A percentile compares a stretch with the other conserved stretches of the same genome.
Evolutionary conservation across 192 early-diverging fungal genomes (phyloP).

Genomic region (Podila epigama): DNA sequence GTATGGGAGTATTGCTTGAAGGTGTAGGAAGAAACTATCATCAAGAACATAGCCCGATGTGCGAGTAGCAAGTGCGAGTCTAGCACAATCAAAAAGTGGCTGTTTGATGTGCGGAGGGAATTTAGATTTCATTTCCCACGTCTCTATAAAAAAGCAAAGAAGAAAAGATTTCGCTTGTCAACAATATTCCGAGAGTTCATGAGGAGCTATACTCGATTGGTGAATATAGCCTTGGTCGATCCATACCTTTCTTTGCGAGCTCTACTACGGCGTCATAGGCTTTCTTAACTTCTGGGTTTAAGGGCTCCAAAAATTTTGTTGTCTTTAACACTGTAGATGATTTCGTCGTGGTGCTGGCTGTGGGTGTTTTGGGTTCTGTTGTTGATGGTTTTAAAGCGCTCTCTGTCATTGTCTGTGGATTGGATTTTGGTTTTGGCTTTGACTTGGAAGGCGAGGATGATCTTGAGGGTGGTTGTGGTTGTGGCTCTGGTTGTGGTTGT

Average conservation of each 20-base stretch:
- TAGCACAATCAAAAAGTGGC: constrained; percentile 37
- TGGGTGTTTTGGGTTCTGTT: background rate
- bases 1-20: constrained; percentile 59
- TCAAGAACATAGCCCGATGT: constrained; percentile 50
- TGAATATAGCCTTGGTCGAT: background rate
- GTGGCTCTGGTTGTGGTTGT: no score
- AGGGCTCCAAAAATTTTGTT: constrained; percentile 20
- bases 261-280: constrained; percentile 28
- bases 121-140: constrained; percentile 56
- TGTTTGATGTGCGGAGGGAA: constrained; percentile 55
- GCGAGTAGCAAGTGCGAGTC: constrained; percentile 17
- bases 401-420: background rate
- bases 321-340: background rate
- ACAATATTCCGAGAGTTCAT: background rate
- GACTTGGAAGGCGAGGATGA: constrained; percentile 14
- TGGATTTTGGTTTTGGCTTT: constrained; percentile 5
- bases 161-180: background rate
- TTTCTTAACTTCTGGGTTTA: constrained; percentile 40
- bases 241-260: constrained; percentile 41
- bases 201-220: background rate
- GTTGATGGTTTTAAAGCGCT: background rate
- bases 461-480: constrained; percentile 14
- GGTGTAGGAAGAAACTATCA: constrained; percentile 51
- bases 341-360: background rate
- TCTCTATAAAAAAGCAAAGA: constrained; percentile 37